These are phyloP conservation scores for Purpureocillium lavendulum DNA, from an alignment of 2,329 filamentous ascomycete species.

Conservation along the genomic window DNA sequence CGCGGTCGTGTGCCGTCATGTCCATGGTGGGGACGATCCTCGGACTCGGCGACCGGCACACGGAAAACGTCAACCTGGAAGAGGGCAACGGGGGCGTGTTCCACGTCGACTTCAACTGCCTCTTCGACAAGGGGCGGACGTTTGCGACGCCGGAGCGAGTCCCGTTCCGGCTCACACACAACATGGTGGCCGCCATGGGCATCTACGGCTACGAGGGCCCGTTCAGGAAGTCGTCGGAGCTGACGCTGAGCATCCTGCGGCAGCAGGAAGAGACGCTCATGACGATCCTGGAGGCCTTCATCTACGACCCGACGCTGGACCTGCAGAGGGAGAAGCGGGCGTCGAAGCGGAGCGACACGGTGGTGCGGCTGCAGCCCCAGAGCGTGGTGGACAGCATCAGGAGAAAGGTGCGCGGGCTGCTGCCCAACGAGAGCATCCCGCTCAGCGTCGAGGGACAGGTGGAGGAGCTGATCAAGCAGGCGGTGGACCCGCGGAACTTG, in stretches of 20 bases:
- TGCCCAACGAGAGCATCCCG: constrained; percentile 83
- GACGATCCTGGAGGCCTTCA: constrained; percentile 93
- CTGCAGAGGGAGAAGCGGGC: constrained; percentile 61
- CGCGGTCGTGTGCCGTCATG: constrained; percentile 93
- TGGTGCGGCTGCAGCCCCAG: constrained; percentile 45
- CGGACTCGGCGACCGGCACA: constrained; percentile 87
- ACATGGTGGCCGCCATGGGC: constrained; percentile 97
- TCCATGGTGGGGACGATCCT: constrained; percentile 98
- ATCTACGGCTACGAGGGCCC: constrained; percentile 90
- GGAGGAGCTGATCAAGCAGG: constrained; percentile 86
- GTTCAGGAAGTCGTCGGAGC: constrained; percentile 82
- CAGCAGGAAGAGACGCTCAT: constrained; percentile 95
- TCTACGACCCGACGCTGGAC: constrained; percentile 94
- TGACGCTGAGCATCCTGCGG: constrained; percentile 74
- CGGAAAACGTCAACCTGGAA: constrained; percentile 93
- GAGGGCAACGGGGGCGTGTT: constrained; percentile 89
- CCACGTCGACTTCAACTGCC: constrained; percentile 98
- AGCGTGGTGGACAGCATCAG: constrained; percentile 86
- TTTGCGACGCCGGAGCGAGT: constrained; percentile 93
- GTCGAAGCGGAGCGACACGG: constrained; percentile 26
- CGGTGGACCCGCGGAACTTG: constrained; percentile 70
- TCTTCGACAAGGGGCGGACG: constrained; percentile 95
- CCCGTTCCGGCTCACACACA: constrained; percentile 94
- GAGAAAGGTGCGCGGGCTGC: constrained; percentile 74
- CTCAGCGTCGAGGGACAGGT: constrained; percentile 94